These are phyloP conservation scores for Saturnispora hagleri DNA, from an alignment of 805 yeast species.

Conservation along the genomic window DNA sequence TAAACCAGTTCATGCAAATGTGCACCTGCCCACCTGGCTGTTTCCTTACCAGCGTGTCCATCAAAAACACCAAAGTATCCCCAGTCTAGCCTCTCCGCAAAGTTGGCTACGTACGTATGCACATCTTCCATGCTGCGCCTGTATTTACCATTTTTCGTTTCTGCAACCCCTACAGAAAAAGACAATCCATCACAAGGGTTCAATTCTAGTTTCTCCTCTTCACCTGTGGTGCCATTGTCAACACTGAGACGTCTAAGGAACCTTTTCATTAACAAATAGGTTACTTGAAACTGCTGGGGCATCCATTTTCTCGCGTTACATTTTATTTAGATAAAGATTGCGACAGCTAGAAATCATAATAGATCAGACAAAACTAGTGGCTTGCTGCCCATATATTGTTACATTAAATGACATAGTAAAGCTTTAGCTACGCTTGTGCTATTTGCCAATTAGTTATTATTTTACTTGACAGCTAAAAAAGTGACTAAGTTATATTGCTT, in stretches of 20 bases:
- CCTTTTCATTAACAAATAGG: slow-evolving; percentile 1
- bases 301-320: not conserved
- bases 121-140: slow-evolving; percentile 94
- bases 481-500: too few species aligned
- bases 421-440: too few species aligned
- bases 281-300: not conserved
- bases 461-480: too few species aligned
- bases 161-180: slow-evolving; percentile 86
- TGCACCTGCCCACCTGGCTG: slow-evolving; percentile 93
- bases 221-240: not conserved
- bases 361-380: too few species aligned
- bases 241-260: not conserved
- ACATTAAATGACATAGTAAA: too few species aligned
- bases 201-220: not conserved
- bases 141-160: slow-evolving; percentile 71
- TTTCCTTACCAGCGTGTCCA: slow-evolving; percentile 92
- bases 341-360: not conserved
- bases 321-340: not conserved
- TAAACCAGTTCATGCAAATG: slow-evolving; percentile 66
- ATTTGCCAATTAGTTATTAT: too few species aligned
- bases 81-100: slow-evolving; percentile 85
- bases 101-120: slow-evolving; percentile 85
- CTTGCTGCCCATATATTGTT: too few species aligned
- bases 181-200: slow-evolving; percentile 50
- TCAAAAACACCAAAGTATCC: slow-evolving; percentile 94